Evolutionary conservation across 164 flowering plant genomes (phyloP), one percentile per base, ranked within the genome.

Genomic region (Aristolochia californica): DNA sequence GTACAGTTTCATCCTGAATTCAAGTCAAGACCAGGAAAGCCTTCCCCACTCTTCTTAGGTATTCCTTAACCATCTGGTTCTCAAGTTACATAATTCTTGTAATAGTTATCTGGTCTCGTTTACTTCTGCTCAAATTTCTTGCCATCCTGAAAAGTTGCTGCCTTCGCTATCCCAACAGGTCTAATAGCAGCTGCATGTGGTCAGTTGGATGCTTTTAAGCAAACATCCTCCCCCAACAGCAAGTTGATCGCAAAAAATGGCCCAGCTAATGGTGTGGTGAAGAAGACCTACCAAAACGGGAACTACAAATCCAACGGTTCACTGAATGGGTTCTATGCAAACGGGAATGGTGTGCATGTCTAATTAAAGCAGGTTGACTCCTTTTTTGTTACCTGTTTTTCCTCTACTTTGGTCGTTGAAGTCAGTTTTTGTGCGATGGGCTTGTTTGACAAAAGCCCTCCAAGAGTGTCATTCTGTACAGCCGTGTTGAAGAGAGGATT

Each of bases 1-100:
- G 97, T 74, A 60, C 98, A 93, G 62, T 93, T 89, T 63, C 97
- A 93, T 70, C 98, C 98, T 11, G 98, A 93, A 59, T 89, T 85
- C 63, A 89, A 83, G 64, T 89, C 98, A 45, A 81, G 97, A 59
- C 97, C 98, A 15, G 91, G 83, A 52, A 84, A 76, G 57, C 97
- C 98, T 60, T 89, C 97, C 55, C 76, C 95, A 24, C 70, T 81
- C 7, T 93, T 93, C 73, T 72, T 84, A 74, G 99, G 99, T 93
- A 80, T 47, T 66, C 1, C 49, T 44, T 21, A 20, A 1, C 20
- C 22, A 54, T 15, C 11, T 1, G 9, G 2, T n/a, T 26, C 54
- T 22, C 7, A n/a, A n/a, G n/a, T n/a, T n/a, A 10, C 15, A 3
- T 11, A 22, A 13, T 22, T 22, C 13, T 22, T 34, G 40, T 9